Percentiles rank a stretch among this genome's conserved stretches.
These are phyloP conservation scores for Penicillium lividum DNA, from an alignment of 495 filamentous ascomycete genomes.

Conservation along the genomic window DNA sequence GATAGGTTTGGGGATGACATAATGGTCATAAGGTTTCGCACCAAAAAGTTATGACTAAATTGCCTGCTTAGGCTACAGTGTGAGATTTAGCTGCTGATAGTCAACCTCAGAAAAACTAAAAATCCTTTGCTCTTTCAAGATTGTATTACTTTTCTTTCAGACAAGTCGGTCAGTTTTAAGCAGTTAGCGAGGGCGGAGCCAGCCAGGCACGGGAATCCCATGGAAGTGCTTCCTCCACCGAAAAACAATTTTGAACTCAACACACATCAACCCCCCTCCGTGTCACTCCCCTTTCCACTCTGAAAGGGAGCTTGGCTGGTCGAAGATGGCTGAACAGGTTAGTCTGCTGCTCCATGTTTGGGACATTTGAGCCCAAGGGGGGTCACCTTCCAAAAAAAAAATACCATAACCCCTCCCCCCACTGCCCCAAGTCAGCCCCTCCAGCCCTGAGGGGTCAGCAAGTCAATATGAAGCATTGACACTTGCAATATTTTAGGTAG, in stretches of 20 bases:
- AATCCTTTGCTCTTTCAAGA: neutral
- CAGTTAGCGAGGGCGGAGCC: slow-evolving; percentile 26
- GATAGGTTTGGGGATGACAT: neutral
- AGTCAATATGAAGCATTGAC: slow-evolving; percentile 18
- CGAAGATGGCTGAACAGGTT: slow-evolving; percentile 56
- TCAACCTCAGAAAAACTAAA: neutral
- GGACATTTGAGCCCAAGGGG: neutral
- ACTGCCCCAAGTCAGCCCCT: slow-evolving; percentile 26
- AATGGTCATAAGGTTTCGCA: neutral
- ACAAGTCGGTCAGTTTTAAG: neutral
- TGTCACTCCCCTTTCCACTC: slow-evolving; percentile 24
- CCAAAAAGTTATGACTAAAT: slow-evolving; percentile 3
- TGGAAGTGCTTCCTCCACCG: slow-evolving; percentile 28
- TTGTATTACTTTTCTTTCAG: slow-evolving; percentile 3
- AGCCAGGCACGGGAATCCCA: slow-evolving; percentile 28
- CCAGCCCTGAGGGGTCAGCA: slow-evolving; percentile 21
- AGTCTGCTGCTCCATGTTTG: slow-evolving; percentile 11
- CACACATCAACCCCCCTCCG: slow-evolving; percentile 23
- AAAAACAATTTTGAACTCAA: slow-evolving; percentile 35
- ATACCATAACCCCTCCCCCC: slow-evolving; percentile 21
- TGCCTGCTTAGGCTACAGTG: neutral
- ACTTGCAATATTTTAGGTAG: slow-evolving; percentile 57
- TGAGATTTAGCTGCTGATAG: slow-evolving; percentile 1
- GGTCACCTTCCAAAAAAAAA: slow-evolving; percentile 17
- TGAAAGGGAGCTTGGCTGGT: slow-evolving; percentile 44